A percentile compares a stretch with the other conserved stretches of the same genome.
These are phyloP conservation scores for Saussurea involucrata DNA, from an alignment of 129 eudicot genomes.

Conservation along the genomic window DNA sequence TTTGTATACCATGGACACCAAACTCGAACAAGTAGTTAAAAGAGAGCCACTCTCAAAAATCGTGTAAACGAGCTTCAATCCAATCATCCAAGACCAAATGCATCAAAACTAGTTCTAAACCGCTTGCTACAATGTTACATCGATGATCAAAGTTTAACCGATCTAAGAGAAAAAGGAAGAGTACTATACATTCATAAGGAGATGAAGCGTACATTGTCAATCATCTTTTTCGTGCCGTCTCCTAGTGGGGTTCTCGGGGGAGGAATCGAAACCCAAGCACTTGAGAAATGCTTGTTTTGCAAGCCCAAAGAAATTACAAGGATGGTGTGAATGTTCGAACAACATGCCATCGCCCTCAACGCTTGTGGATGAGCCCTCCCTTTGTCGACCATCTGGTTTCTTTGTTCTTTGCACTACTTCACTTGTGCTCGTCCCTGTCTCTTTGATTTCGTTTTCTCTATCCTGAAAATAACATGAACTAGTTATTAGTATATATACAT, in stretches of 20 bases:
- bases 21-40: too few species aligned
- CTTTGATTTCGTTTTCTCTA: constrained; percentile 29
- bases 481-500: background rate
- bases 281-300: constrained; percentile 74
- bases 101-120: constrained; percentile 8
- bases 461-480: constrained; percentile 31
- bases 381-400: constrained; percentile 26
- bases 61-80: background rate
- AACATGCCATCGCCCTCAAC: constrained; percentile 12
- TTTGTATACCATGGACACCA: background rate
- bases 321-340: constrained; percentile 39
- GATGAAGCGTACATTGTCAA: constrained; percentile 15
- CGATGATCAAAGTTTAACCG: background rate
- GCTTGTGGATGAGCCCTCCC: constrained; percentile 24
- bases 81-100: background rate
- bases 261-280: constrained; percentile 65
- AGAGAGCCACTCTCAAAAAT: too few species aligned
- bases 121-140: constrained; percentile 5
- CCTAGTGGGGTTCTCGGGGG: constrained; percentile 23
- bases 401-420: constrained; percentile 22
- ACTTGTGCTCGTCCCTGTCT: constrained; percentile 30
- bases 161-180: constrained; percentile 6
- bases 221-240: constrained; percentile 31
- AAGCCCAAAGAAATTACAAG: constrained; percentile 53
- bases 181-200: constrained; percentile 7